phyloP scores from a whole-genome alignment of 73 alveolate genomes.

The Tetrahymena malaccensis region DNA sequence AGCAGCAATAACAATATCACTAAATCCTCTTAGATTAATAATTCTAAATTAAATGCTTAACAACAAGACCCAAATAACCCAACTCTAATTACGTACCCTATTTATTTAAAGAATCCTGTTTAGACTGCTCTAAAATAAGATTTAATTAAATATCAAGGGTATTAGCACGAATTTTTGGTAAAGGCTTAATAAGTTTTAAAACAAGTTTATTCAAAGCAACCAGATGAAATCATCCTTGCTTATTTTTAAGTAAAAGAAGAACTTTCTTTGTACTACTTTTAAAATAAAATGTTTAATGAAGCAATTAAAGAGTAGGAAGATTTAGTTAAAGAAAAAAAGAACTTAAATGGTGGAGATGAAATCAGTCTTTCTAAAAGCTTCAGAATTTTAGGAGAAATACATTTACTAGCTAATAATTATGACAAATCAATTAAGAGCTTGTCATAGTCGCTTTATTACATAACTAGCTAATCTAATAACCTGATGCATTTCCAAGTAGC shows the following conservation, averaged over 20 bases:
- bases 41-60: neutral
- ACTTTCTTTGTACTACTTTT: neutral
- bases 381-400: neutral
- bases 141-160: neutral
- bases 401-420: neutral
- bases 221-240: neutral
- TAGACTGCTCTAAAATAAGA: neutral
- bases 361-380: neutral
- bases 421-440: neutral
- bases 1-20: neutral
- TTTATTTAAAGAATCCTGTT: neutral
- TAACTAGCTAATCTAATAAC: neutral
- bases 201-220: neutral
- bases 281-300: neutral
- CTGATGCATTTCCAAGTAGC: neutral
- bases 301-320: neutral
- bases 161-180: neutral
- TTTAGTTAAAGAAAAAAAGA: neutral
- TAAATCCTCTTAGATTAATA: neutral
- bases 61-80: neutral
- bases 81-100: neutral
- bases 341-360: neutral
- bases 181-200: neutral
- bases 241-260: neutral
- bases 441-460: neutral